phyloP scores from a whole-genome alignment of 768 basidiomycete genomes.

The Lactarius hatsudake region DNA sequence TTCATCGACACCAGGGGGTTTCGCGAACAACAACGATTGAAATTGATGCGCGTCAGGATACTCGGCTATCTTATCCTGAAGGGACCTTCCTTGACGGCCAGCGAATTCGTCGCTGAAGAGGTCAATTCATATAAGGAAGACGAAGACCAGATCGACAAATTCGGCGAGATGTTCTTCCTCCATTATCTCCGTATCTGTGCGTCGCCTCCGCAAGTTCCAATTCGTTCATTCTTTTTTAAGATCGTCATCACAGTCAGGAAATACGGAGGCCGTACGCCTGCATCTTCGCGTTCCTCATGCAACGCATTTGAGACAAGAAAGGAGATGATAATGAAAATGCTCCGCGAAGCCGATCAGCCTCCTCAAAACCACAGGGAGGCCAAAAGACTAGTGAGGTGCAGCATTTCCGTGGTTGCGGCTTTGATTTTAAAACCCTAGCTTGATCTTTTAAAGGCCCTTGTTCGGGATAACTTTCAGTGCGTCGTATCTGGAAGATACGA shows the following conservation, averaged over 20 bases:
- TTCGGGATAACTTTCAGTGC: not conserved
- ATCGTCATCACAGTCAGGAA: not conserved
- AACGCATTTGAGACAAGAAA: not conserved
- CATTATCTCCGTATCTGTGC: not conserved
- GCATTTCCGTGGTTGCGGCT: not conserved
- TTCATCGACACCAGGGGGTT: not conserved
- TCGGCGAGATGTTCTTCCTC: not conserved
- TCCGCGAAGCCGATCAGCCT: not conserved
- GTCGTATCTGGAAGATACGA: not conserved
- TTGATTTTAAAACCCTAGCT: not conserved
- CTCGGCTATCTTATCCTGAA: not conserved
- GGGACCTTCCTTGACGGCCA: not conserved
- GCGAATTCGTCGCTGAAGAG: not conserved
- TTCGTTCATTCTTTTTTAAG: not conserved
- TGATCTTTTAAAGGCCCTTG: not conserved
- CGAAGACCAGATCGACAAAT: not conserved
- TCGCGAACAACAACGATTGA: not conserved
- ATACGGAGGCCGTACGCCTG: not conserved
- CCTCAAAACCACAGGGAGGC: not conserved
- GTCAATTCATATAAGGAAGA: not conserved
- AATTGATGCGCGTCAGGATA: not conserved
- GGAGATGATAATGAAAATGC: not conserved
- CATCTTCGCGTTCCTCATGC: not conserved
- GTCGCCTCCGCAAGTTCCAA: not conserved
- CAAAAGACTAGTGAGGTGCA: not conserved